Evolutionary conservation across 2,329 filamentous ascomycete genomes (phyloP).

Genomic region (Ophiostoma piceae): DNA sequence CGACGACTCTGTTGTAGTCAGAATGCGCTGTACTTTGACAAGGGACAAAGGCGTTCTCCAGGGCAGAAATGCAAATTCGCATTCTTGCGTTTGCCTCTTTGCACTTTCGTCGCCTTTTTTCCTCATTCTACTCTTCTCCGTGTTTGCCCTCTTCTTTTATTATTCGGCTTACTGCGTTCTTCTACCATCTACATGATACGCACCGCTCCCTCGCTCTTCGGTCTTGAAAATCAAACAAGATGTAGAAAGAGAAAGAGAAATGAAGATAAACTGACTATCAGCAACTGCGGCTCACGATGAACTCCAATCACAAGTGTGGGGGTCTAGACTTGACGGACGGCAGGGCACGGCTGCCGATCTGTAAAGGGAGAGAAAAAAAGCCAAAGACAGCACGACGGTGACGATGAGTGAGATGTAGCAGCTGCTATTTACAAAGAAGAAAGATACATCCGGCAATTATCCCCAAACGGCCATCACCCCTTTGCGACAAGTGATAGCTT

Average conservation of each 20-base stretch:
- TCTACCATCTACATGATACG: not conserved
- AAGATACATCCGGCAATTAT: not conserved
- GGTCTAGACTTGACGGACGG: slow-evolving; percentile 6
- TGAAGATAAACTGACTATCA: not conserved
- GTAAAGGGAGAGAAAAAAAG: not conserved
- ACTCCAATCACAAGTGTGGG: slow-evolving; percentile 18
- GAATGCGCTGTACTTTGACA: not conserved
- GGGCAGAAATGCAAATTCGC: slow-evolving; percentile 8
- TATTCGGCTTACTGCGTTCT: not conserved
- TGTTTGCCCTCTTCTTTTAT: not conserved
- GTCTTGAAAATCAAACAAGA: not conserved
- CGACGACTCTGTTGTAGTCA: not conserved
- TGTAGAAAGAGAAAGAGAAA: not conserved
- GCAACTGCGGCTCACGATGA: slow-evolving; percentile 14
- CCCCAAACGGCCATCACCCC: not conserved
- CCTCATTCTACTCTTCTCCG: not conserved
- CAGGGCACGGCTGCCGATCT: slow-evolving; percentile 19
- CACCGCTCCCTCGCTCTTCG: not conserved
- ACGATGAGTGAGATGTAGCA: not conserved
- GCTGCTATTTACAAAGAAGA: too few relatives aligned
- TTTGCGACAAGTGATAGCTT: not conserved
- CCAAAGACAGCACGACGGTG: not conserved
- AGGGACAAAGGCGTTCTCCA: not conserved
- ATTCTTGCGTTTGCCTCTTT: not conserved
- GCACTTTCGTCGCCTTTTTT: not conserved